Percentiles rank a stretch among this genome's conserved stretches.
Evolutionary conservation across 2,329 filamentous ascomycete genomes (phyloP).

Genomic region (Ascochyta clinopodiicola): DNA sequence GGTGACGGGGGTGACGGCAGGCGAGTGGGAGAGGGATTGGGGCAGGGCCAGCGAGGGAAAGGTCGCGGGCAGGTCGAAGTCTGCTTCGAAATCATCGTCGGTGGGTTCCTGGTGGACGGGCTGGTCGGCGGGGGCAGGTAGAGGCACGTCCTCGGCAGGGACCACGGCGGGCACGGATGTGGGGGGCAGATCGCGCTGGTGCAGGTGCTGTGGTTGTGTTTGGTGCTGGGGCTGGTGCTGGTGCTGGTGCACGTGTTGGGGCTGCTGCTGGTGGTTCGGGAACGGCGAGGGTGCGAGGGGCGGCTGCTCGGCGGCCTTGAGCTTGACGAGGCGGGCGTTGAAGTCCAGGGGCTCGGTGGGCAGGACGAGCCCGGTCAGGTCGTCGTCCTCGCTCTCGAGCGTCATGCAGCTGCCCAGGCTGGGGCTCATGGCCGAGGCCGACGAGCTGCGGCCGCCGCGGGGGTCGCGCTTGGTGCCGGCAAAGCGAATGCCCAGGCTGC

Average conservation of each 20-base stretch:
- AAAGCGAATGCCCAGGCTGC: conserved; percentile 88
- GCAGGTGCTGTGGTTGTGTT: no score
- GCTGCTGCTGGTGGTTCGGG: conserved; percentile 16
- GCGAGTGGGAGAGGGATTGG: conserved; percentile 12
- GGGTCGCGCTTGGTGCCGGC: conserved; percentile 80
- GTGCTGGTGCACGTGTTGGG: no score
- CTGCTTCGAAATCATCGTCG: conserved; percentile 19
- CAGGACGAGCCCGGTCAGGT: conserved; percentile 85
- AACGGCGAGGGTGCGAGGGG: conserved; percentile 31
- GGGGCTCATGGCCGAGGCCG: conserved; percentile 86
- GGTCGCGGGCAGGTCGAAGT: conserved; percentile 19
- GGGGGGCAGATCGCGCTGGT: conserved; percentile 28
- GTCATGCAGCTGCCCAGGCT: conserved; percentile 92
- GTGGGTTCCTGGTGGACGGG: conserved; percentile 10
- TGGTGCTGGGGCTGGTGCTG: no score
- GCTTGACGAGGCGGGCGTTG: conserved; percentile 75
- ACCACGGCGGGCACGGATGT: conserved; percentile 38
- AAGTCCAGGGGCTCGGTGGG: conserved; percentile 86
- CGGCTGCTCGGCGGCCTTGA: conserved; percentile 60
- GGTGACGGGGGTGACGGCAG: conserved; percentile 23
- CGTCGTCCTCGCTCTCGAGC: conserved; percentile 91
- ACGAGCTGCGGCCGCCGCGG: conserved; percentile 81
- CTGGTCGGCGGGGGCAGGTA: conserved; percentile 14
- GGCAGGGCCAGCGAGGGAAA: conserved; percentile 12
- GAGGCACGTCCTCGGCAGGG: conserved; percentile 22